Base-by-base conservation (phyloP, 2,329 filamentous ascomycete species). In the Botrytis elliptica region DNA sequence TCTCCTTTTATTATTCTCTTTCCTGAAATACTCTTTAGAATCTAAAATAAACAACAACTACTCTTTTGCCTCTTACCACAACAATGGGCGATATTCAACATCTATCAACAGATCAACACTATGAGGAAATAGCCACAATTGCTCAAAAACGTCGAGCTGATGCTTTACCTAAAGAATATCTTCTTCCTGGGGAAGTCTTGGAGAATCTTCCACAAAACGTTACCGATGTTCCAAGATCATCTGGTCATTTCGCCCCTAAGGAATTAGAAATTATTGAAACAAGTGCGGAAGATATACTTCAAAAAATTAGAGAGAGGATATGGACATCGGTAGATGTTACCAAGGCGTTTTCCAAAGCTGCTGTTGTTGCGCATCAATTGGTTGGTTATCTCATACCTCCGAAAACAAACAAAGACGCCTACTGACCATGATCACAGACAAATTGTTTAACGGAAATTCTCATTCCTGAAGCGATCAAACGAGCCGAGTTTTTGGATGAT, bases 391-490 rank as follows among this genome's bases (percentile, higher is more conserved):
- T 42, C 46, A 36, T 36, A 20, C 25, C 10, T 22, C 22, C 20
- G 18, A 36, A 7, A 3, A 40, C 12, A 57, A 40, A 36, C 29
- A 4, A 33, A 57, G 25, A 29, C n/a, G 20, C 36, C 22, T 36
- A 71, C 57, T 40, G 57, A 70, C 7, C 40, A 44, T 57, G 5
- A 33, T 20, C 18, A 49, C 55, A 88, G 86, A 89, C 86, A 57
- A 90, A 90, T 75, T 90, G 89, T 78, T 81, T 91, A 6, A 88
- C 86, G 0, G 88, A 90, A 75, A 85, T 86, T 38, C 84, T 90
- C 72, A 88, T 89, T 76, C 81, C 85, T 16, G 84, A 86, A 79
- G 87, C 87, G 4, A 82, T 89, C 65, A 79, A 83, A 44, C 83
- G 83, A 57, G 88, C 88, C 5, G 84, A 85, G 75, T 82, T 85